Evolutionary conservation across 2,329 filamentous ascomycete species (phyloP).

Genomic region (Colletotrichum tanaceti): DNA sequence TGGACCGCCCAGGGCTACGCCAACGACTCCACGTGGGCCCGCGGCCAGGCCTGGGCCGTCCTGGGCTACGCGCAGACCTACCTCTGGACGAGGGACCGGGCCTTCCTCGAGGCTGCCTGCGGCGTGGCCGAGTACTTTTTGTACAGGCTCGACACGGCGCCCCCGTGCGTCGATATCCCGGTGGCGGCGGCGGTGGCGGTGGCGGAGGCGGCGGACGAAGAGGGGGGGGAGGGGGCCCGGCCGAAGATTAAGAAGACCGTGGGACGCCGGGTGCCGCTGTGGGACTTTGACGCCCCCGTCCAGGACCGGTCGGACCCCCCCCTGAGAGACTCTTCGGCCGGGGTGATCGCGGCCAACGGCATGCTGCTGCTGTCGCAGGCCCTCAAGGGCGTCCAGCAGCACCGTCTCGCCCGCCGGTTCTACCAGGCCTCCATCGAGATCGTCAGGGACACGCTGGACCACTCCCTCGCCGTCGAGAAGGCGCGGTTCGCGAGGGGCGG

Average conservation of each 20-base stretch:
- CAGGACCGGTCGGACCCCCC: slow-evolving; percentile 45
- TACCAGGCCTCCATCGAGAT: slow-evolving; percentile 47
- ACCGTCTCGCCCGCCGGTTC: slow-evolving; percentile 43
- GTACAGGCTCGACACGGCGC: slow-evolving; percentile 51
- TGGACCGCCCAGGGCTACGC: slow-evolving; percentile 62
- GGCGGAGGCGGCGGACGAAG: slow-evolving; percentile 16
- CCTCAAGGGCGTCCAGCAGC: slow-evolving; percentile 42
- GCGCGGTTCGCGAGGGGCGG: slow-evolving; percentile 21
- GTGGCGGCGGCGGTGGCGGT: too few species aligned
- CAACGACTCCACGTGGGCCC: slow-evolving; percentile 61
- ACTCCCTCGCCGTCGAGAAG: slow-evolving; percentile 45
- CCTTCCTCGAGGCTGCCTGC: slow-evolving; percentile 58
- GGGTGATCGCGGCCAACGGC: slow-evolving; percentile 56
- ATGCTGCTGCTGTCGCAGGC: slow-evolving; percentile 54
- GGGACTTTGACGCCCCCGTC: slow-evolving; percentile 63
- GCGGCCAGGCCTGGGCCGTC: slow-evolving; percentile 65
- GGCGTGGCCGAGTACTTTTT: slow-evolving; percentile 63
- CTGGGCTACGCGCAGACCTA: slow-evolving; percentile 63
- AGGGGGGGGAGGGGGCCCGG: too few species aligned
- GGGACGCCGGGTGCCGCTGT: slow-evolving; percentile 47
- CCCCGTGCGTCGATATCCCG: slow-evolving; percentile 46
- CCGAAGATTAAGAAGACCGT: too few species aligned
- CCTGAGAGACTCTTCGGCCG: slow-evolving; percentile 53
- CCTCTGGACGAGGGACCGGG: slow-evolving; percentile 57
- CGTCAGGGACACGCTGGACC: slow-evolving; percentile 47